Evolutionary conservation across 2,329 filamentous ascomycete genomes (phyloP).

Genomic region (Pestalotiopsis sp.): DNA sequence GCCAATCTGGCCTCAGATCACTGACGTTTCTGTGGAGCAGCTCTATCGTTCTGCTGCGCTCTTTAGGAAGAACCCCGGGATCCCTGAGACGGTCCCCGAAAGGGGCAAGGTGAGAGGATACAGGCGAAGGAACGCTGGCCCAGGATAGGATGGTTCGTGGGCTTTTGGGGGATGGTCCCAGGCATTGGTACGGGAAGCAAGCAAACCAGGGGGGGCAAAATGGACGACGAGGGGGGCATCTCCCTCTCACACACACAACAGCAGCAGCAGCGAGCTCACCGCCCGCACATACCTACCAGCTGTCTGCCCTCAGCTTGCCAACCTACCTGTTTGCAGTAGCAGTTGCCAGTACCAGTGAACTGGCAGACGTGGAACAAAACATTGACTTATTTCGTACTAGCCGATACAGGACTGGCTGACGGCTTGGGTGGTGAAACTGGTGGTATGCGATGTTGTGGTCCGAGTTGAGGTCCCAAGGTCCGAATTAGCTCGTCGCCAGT

Average conservation of each 20-base stretch:
- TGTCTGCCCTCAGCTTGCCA: not conserved
- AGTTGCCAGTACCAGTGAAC: not conserved
- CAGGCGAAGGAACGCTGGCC: not conserved
- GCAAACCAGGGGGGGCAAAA: not conserved
- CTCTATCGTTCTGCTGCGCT: not conserved
- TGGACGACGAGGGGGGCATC: not conserved
- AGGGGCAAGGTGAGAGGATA: not conserved
- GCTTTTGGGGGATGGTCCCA: not conserved
- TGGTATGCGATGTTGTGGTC: not conserved
- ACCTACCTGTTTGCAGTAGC: no score
- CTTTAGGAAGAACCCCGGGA: not conserved
- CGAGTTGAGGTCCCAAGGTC: not conserved
- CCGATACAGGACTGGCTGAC: not conserved
- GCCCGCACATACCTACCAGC: not conserved
- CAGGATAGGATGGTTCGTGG: not conserved
- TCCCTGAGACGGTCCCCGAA: not conserved
- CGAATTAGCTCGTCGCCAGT: not conserved
- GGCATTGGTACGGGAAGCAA: not conserved
- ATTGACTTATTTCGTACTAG: not conserved
- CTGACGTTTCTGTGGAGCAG: not conserved
- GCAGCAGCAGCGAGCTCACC: not conserved
- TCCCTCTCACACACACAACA: not conserved
- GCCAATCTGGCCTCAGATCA: constrained; percentile 1
- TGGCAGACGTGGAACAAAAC: not conserved
- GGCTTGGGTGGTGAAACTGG: not conserved